Conservation (phyloP, 352 stramenopile species). For the Globisporangium spinosum region DNA sequence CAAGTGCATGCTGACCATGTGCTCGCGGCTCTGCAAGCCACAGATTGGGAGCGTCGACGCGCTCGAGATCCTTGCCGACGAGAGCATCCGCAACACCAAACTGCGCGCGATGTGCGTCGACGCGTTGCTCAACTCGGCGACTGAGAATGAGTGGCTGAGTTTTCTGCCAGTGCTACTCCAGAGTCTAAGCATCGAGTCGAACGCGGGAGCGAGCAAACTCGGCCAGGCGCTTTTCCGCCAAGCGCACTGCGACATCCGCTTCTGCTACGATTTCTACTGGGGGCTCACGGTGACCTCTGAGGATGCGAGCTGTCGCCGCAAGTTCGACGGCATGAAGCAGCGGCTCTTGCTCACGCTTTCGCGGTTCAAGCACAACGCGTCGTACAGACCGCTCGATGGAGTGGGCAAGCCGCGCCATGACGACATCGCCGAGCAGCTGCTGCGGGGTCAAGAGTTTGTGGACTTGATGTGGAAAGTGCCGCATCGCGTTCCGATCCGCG, state of each 20-base stretch:
- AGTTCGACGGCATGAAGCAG: slow-evolving; percentile 81
- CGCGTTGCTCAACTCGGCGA: slow-evolving; percentile 57
- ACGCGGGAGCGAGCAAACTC: slow-evolving; percentile 57
- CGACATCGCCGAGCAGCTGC: slow-evolving; percentile 72
- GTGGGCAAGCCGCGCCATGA: slow-evolving; percentile 32
- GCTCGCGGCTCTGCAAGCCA: slow-evolving; percentile 69
- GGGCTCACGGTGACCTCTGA: slow-evolving; percentile 80
- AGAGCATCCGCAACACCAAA: slow-evolving; percentile 52
- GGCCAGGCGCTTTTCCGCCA: slow-evolving; percentile 67
- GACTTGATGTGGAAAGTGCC: slow-evolving; percentile 82
- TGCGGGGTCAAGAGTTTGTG: slow-evolving; percentile 80
- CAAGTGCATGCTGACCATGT: slow-evolving; percentile 89
- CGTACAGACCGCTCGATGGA: slow-evolving; percentile 31
- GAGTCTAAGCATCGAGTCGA: slow-evolving; percentile 67
- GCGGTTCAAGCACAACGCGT: slow-evolving; percentile 60
- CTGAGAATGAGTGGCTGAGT: slow-evolving; percentile 77
- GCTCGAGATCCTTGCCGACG: slow-evolving; percentile 70
- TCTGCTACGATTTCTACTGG: slow-evolving; percentile 87
- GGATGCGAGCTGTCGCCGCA: slow-evolving; percentile 66
- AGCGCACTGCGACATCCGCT: slow-evolving; percentile 71
- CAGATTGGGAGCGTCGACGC: slow-evolving; percentile 76
- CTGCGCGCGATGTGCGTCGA: slow-evolving; percentile 64
- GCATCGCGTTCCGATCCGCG: slow-evolving; percentile 57
- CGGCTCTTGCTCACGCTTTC: slow-evolving; percentile 66
- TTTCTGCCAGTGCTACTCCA: slow-evolving; percentile 74